phyloP scores from a whole-genome alignment of 306 rosid genomes.

The Trifolium repens region DNA sequence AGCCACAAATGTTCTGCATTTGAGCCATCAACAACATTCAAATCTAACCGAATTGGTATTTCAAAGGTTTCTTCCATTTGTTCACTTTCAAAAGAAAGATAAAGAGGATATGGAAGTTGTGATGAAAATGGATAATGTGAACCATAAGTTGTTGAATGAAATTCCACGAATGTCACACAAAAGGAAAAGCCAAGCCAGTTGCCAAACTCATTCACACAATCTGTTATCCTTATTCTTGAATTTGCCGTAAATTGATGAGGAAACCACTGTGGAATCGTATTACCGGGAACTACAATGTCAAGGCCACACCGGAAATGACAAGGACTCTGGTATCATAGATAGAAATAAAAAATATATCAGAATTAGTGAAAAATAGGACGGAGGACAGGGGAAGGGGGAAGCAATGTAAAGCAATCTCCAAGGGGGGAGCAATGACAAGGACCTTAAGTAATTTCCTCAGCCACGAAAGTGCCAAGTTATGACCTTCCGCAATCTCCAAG shows the following conservation, averaged over 20 bases:
- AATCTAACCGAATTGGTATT: neutral
- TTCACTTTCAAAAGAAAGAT: constrained; percentile 39
- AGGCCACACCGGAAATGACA: neutral
- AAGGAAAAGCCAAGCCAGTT: neutral
- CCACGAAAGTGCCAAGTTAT: too few species aligned
- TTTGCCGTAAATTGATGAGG: neutral
- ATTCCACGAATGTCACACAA: neutral
- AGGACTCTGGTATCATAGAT: neutral
- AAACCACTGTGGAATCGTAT: neutral
- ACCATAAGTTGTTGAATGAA: neutral
- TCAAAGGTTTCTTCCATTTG: neutral
- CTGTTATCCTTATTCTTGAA: neutral
- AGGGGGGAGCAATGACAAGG: too few species aligned
- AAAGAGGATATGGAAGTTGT: too few species aligned
- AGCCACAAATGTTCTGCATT: neutral
- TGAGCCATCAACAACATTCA: neutral
- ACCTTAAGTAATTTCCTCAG: too few species aligned
- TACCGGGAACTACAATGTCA: neutral
- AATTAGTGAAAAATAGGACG: too few species aligned
- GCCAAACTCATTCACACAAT: too few species aligned
- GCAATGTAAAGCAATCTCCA: too few species aligned
- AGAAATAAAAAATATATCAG: neutral
- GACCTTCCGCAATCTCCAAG: too few species aligned
- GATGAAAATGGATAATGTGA: too few species aligned
- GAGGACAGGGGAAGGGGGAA: too few species aligned